Evolutionary conservation across 1,284 basidiomycete genomes (phyloP).

Genomic region (Anthracocystis setariae): DNA sequence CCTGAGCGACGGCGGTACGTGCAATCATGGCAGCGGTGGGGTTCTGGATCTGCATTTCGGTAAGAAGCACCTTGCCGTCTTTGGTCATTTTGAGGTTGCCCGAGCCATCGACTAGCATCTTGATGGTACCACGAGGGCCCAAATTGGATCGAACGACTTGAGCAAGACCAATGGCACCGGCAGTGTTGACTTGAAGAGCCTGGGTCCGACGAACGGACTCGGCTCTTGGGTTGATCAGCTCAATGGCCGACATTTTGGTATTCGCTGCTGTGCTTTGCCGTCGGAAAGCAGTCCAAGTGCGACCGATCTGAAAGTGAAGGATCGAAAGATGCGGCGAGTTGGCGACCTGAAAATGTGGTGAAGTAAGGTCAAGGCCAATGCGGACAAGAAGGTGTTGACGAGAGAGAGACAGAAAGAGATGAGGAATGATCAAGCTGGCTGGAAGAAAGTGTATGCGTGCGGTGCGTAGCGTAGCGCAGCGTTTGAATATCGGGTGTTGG

Average conservation of each 20-base stretch:
- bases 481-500: slow-evolving; percentile 12
- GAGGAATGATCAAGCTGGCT: background rate
- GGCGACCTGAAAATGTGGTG: background rate
- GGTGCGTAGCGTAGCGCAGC: slow-evolving; percentile 11
- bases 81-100: slow-evolving; percentile 99
- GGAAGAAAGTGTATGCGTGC: slow-evolving; percentile 9
- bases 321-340: background rate
- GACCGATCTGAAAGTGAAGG: background rate
- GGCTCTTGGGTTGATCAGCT: slow-evolving; percentile 71
- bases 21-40: slow-evolving; percentile 99
- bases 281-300: background rate
- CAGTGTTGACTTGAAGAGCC: slow-evolving; percentile 83
- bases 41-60: slow-evolving; percentile 99
- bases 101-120: slow-evolving; percentile 99
- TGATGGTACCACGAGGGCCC: slow-evolving; percentile 81
- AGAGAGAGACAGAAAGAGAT: no score
- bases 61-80: slow-evolving; percentile 97
- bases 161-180: slow-evolving; percentile 95
- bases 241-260: slow-evolving; percentile 62
- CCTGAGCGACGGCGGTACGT: slow-evolving; percentile 95
- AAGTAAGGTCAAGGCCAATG: background rate
- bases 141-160: slow-evolving; percentile 97
- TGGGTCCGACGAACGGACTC: slow-evolving; percentile 92
- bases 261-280: background rate
- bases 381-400: background rate